Conservation (phyloP, 106 monocot species). For the Acorus calamus region DNA sequence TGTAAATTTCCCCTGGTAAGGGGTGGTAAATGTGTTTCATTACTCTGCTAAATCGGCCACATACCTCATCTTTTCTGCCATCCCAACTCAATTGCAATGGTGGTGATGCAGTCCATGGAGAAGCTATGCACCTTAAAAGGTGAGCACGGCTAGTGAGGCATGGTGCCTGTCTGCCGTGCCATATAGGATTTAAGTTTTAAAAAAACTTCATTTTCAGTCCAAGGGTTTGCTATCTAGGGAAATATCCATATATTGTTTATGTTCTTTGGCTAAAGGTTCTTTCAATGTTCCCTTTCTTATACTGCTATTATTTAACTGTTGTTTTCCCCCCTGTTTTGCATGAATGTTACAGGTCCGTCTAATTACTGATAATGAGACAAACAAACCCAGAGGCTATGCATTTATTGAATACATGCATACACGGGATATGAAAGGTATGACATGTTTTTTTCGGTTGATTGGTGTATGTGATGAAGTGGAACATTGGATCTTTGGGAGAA, state of each 20-base stretch:
- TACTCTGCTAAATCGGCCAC: constrained; percentile 16
- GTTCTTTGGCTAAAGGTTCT: neutral
- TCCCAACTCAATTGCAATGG: constrained; percentile 58
- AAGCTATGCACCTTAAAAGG: constrained; percentile 78
- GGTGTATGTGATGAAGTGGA: no score
- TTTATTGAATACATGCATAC: constrained; percentile 93
- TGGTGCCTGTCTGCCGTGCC: constrained; percentile 97
- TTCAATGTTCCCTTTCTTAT: constrained; percentile 1
- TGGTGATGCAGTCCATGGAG: constrained; percentile 64
- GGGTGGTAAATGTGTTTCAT: constrained; percentile 28
- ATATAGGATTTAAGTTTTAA: constrained; percentile 25
- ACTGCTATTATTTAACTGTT: neutral
- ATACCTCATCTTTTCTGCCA: constrained; percentile 28
- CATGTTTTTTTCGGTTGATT: neutral
- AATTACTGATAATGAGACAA: constrained; percentile 70
- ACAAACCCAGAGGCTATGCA: constrained; percentile 93
- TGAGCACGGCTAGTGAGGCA: constrained; percentile 98
- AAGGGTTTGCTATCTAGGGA: no score
- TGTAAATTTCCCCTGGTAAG: neutral
- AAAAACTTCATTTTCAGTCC: no score
- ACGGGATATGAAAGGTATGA: constrained; percentile 92
- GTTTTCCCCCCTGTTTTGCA: constrained; percentile 1
- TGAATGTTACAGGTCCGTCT: constrained; percentile 55
- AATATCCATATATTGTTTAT: neutral
- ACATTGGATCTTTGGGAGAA: no score